These are phyloP conservation scores for Diplodia seriata DNA, from an alignment of 2,329 filamentous ascomycete genomes.

Conservation along the genomic window DNA sequence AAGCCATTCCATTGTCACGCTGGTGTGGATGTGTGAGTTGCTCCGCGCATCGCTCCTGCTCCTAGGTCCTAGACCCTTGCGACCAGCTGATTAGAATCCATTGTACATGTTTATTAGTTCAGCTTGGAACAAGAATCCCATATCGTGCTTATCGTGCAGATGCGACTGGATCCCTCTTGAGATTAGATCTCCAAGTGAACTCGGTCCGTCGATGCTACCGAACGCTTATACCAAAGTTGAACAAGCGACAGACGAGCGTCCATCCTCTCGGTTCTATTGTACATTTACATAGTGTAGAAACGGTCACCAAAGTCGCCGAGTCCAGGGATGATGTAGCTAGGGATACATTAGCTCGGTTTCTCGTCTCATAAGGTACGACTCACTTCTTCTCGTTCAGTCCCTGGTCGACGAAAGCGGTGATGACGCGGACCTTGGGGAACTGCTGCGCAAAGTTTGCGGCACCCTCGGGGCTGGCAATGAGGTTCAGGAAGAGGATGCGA, in stretches of 20 bases:
- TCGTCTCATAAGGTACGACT: slow-evolving; percentile 43
- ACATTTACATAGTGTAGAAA: slow-evolving; percentile 82
- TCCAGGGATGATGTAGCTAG: slow-evolving; percentile 91
- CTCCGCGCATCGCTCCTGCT: background rate
- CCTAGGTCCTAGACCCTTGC: no score
- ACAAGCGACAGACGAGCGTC: background rate
- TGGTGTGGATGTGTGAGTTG: background rate
- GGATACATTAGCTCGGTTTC: slow-evolving; percentile 41
- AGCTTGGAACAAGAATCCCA: background rate
- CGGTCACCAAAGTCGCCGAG: slow-evolving; percentile 95
- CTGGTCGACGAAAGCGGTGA: slow-evolving; percentile 95
- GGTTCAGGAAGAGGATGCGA: slow-evolving; percentile 91
- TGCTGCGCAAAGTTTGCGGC: slow-evolving; percentile 86
- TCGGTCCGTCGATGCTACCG: background rate
- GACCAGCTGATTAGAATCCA: background rate
- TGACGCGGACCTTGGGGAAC: slow-evolving; percentile 87
- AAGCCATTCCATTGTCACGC: background rate
- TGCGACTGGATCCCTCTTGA: background rate
- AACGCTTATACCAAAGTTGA: background rate
- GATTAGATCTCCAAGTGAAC: background rate
- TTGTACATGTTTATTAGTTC: background rate
- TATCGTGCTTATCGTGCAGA: background rate
- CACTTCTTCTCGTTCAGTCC: slow-evolving; percentile 98
- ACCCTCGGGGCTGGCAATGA: slow-evolving; percentile 96
- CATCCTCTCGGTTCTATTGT: background rate